Evolutionary conservation across 108 stramenopile species (phyloP), one percentile per base, ranked within the genome.

Genomic region (Cyclostephanos invisitatus): DNA sequence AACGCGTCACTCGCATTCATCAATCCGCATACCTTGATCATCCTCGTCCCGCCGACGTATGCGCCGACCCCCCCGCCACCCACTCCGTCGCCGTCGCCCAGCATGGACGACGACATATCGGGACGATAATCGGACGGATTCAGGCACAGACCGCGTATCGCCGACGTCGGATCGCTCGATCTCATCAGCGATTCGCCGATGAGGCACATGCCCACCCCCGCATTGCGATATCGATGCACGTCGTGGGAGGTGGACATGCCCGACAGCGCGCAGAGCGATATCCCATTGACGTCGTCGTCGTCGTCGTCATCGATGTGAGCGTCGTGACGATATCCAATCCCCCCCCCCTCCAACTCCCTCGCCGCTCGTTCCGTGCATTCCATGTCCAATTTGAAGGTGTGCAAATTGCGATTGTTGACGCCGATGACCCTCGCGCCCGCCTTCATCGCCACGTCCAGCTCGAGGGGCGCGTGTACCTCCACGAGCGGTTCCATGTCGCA

Each of bases 121-220:
- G 60, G 55, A 0, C 50, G 78, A 66, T 83, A 95, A 18, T 95
- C 94, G 12, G 75, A 66, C 10, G 95, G 92, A 83, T 96, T 77
- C n/a, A 96, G 67, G 68, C 95, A 87, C 29, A 99, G 80, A 25
- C 83, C 85, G 5, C 70, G 67, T 72, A 99, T 96, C 4, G 93
- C 94, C n/a, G 66, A 72, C 7, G 49, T 59, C 4, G 97, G 94
- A 84, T 97, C 92, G 1, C 87, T 67, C 1, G 98, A 91, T 63
- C 97, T 80, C 98, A 99, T 99, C 37, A 99, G 89, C 14, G 96
- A 89, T 84, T 99, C 98, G 40, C 98, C 98, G 64, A 99, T 97
- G 24, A 99, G 83, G 70, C 97, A 94, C 89, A 96, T 95, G 17
- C 89, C 87, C 20, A 96, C 88, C 17, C 93, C 92, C 18, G 78